A percentile compares a stretch with the other conserved stretches of the same genome.
Conservation (phyloP, 257 asterid species). For the Lycium ferocissimum region DNA sequence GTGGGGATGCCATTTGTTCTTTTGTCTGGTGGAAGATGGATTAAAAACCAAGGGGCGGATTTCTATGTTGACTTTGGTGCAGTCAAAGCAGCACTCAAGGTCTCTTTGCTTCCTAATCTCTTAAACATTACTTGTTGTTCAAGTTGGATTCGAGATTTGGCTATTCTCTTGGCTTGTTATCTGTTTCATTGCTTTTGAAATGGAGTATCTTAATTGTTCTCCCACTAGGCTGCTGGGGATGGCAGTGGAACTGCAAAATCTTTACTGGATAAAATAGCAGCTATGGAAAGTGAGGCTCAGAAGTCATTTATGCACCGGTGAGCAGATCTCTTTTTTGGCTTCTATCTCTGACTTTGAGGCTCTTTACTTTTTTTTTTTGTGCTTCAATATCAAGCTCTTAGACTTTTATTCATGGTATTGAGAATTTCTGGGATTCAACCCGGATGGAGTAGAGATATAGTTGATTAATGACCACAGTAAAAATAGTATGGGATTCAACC, state of each 20-base stretch:
- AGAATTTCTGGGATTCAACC: constrained; percentile 5
- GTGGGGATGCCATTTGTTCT: constrained; percentile 99
- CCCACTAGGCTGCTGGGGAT: constrained; percentile 59
- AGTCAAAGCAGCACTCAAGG: constrained; percentile 44
- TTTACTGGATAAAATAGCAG: constrained; percentile 87
- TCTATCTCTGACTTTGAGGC: constrained; percentile 9
- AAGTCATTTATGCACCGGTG: constrained; percentile 99
- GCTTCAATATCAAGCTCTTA: not conserved
- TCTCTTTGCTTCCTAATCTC: constrained; percentile 36
- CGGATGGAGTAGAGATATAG: not conserved
- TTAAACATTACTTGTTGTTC: constrained; percentile 1
- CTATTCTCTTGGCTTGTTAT: not conserved
- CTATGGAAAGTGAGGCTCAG: constrained; percentile 92
- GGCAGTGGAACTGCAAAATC: constrained; percentile 81
- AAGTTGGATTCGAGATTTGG: not conserved
- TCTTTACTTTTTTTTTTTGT: not conserved
- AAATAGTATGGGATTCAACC: not conserved
- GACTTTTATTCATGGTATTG: not conserved
- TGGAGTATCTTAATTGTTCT: not conserved
- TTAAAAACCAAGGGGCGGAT: constrained; percentile 82
- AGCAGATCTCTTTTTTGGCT: constrained; percentile 30
- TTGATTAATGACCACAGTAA: not conserved
- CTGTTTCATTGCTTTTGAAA: constrained; percentile 5
- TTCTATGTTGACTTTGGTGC: constrained; percentile 71
- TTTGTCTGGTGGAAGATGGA: constrained; percentile 77